Percentiles rank a stretch among this genome's conserved stretches.
These are phyloP conservation scores for Daldinia decipiens DNA, from an alignment of 495 filamentous ascomycete species.

Conservation along the genomic window DNA sequence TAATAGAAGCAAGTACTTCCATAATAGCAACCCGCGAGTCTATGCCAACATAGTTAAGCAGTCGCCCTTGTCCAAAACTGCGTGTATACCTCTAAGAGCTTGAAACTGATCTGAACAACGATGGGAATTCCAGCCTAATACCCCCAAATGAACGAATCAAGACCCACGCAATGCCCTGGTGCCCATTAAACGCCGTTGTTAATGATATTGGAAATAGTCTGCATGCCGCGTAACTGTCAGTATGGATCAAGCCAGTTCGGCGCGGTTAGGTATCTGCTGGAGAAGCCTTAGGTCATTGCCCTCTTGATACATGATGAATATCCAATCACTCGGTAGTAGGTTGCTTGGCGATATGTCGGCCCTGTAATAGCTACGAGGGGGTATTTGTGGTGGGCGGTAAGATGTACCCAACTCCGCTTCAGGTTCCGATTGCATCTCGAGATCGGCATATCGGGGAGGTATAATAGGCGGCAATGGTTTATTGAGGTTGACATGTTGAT, in stretches of 20 bases:
- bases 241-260: conserved; percentile 8
- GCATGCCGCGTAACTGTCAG: neutral
- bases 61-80: neutral
- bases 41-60: too few relatives aligned
- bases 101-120: neutral
- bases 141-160: conserved; percentile 13
- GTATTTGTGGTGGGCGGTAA: neutral
- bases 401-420: neutral
- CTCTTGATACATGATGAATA: conserved; percentile 39
- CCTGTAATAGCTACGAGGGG: conserved; percentile 10
- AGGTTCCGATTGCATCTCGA: conserved; percentile 2
- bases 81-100: neutral
- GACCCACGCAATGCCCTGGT: conserved; percentile 5
- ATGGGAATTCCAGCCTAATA: conserved; percentile 1
- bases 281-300: conserved; percentile 11
- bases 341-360: neutral
- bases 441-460: conserved; percentile 3
- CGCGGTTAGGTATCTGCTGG: conserved; percentile 11
- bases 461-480: conserved; percentile 34
- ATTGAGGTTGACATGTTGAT: conserved; percentile 25
- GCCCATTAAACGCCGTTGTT: conserved; percentile 6
- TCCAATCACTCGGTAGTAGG: conserved; percentile 26
- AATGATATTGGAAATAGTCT: neutral
- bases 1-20: conserved; percentile 31
- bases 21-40: conserved; percentile 1